A percentile compares a stretch with the other conserved stretches of the same genome.
Conservation (phyloP, 441 rosid genomes). For the Populus hybrid region DNA sequence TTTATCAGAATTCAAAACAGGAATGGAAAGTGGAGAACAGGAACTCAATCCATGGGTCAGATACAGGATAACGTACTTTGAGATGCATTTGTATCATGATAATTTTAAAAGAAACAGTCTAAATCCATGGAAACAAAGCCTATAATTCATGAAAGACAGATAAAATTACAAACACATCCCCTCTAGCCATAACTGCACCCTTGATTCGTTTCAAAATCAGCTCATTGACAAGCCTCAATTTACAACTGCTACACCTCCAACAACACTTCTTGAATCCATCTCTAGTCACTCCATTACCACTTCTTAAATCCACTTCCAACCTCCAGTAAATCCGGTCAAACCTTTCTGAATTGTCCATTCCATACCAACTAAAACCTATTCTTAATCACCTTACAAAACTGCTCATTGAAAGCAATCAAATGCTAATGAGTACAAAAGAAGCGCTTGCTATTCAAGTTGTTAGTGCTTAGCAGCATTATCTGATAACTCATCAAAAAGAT, state of each 20-base stretch:
- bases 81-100: background rate
- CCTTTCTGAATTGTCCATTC: background rate
- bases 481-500: background rate
- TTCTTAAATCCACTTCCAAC: background rate
- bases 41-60: background rate
- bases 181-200: background rate
- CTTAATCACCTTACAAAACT: background rate
- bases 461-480: background rate
- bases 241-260: background rate
- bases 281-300: background rate
- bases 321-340: background rate
- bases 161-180: background rate
- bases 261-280: background rate
- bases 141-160: background rate
- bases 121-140: background rate
- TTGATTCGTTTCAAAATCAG: background rate
- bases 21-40: background rate
- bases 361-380: background rate
- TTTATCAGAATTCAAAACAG: background rate
- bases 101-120: background rate
- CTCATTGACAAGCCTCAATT: background rate
- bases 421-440: background rate
- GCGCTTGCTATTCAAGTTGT: background rate
- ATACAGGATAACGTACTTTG: background rate
- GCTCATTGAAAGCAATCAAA: background rate